Conservation (phyloP, 106 monocot genomes). For the Vanilla planifolia region DNA sequence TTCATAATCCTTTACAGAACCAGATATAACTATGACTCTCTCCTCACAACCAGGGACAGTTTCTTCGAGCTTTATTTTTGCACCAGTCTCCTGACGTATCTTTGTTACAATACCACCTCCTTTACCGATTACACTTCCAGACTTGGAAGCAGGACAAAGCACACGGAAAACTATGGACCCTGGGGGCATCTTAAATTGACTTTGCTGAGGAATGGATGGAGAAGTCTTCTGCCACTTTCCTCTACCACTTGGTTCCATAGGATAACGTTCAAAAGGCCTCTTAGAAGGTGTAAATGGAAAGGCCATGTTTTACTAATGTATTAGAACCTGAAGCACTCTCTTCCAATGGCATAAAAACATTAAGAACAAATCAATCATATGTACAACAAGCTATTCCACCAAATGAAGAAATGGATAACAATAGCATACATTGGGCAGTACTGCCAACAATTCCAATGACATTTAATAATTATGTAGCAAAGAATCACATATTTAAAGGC, state of each 20-base stretch:
- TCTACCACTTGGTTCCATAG: slow-evolving; percentile 40
- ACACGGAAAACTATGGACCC: slow-evolving; percentile 53
- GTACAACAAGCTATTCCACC: neutral
- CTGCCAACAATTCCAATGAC: neutral
- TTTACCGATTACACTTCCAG: slow-evolving; percentile 88
- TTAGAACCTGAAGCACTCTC: neutral
- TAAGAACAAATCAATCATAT: neutral
- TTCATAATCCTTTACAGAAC: slow-evolving; percentile 39
- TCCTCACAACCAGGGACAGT: slow-evolving; percentile 65
- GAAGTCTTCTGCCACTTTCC: slow-evolving; percentile 71
- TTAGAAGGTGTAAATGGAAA: slow-evolving; percentile 45
- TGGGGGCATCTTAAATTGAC: slow-evolving; percentile 23
- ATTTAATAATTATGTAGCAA: too few relatives aligned
- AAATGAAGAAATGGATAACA: neutral
- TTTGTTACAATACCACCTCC: slow-evolving; percentile 74
- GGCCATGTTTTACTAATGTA: slow-evolving; percentile 29
- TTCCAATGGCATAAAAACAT: neutral
- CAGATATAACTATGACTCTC: slow-evolving; percentile 66
- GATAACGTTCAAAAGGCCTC: slow-evolving; percentile 49
- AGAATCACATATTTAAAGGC: too few relatives aligned
- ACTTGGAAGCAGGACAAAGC: slow-evolving; percentile 71
- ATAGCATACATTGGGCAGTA: neutral
- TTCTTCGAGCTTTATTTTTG: slow-evolving; percentile 76
- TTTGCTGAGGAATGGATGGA: slow-evolving; percentile 14
- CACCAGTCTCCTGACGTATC: slow-evolving; percentile 78